Percentiles rank a stretch among this genome's conserved stretches.
These are phyloP conservation scores for Strobilomyces dryophilus DNA, from an alignment of 768 basidiomycete species.

Conservation along the genomic window DNA sequence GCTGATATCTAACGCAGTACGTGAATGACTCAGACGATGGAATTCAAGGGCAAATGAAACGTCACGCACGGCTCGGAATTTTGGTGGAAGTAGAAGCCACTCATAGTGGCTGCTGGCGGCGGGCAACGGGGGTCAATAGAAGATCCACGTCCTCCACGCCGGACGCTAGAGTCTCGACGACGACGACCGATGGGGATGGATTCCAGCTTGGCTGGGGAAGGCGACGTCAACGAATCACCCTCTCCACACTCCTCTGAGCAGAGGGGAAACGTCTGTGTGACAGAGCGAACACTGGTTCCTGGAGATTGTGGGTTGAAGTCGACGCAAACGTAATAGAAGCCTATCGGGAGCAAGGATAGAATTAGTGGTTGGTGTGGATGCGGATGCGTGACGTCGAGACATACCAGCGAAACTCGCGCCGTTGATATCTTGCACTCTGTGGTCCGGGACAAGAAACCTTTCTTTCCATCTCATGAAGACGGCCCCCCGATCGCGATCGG, in stretches of 20 bases:
- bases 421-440: constrained; percentile 88
- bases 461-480: constrained; percentile 99
- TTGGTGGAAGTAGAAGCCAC: constrained; percentile 90
- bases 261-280: constrained; percentile 35
- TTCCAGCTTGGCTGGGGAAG: constrained; percentile 35
- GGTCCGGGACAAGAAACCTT: constrained; percentile 91
- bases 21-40: constrained; percentile 7
- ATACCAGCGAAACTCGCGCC: constrained; percentile 93
- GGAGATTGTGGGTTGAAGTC: constrained; percentile 74
- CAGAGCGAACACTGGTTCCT: constrained; percentile 29
- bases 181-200: constrained; percentile 34
- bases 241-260: constrained; percentile 27
- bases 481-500: constrained; percentile 71
- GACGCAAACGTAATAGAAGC: constrained; percentile 94
- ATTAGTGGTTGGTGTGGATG: constrained; percentile 14
- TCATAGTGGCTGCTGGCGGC: constrained; percentile 67
- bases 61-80: constrained; percentile 85
- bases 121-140: constrained; percentile 45
- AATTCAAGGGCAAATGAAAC: constrained; percentile 1
- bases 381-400: background rate
- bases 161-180: constrained; percentile 46
- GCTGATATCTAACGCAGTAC: constrained; percentile 66
- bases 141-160: constrained; percentile 42
- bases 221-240: constrained; percentile 26
- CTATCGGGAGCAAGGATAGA: constrained; percentile 34